Evolutionary conservation across 23 red algal species (phyloP), one percentile per base, ranked within the genome.

Genomic region (Agarophyton chilense): DNA sequence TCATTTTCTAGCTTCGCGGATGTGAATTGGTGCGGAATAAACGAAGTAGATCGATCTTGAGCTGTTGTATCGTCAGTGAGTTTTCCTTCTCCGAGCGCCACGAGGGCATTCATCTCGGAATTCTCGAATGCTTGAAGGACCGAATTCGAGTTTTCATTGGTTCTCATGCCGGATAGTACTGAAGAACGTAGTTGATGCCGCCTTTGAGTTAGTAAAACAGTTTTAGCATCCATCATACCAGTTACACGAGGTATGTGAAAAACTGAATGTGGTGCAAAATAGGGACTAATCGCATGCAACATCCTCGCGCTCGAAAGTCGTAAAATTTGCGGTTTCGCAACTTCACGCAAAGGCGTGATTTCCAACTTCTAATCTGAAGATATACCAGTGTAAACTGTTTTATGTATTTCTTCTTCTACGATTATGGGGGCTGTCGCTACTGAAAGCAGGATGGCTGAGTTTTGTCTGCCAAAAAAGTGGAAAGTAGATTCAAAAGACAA

Each of bases 301-400:
- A 89, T 77, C 55, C 85, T 89, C 36, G 54, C 85, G 42, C 58
- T 71, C 5, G 71, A 40, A 26, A 89, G 39, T 19, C 85, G 68
- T 44, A 89, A 49, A 45, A 52, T 78, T 45, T 89, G 85, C 19
- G 67, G 61, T 29, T 46, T 60, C 26, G 85, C 67, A 45, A 70
- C 85, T 26, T 89, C 85, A 24, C 78, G 63, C 13, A 89, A 49
- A 61, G 85, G 85, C 14, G 71, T 78, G 24, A 89, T 78, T 78
- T 89, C 85, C 10, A 89, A 71, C 14, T 66, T 71, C 36, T 78
- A 52, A 52, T 77, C 54, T 49, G 85, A 71, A 49, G 70, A 89
- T 49, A 89, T 79, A 65, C 85, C 85, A 61, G 71, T 61, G 24
- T 57, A 74, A 31, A 89, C 85, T 5, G 85, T 89, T 6, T 70